phyloP scores from a whole-genome alignment of 805 yeast genomes.

The Pichia cabralensis region DNA sequence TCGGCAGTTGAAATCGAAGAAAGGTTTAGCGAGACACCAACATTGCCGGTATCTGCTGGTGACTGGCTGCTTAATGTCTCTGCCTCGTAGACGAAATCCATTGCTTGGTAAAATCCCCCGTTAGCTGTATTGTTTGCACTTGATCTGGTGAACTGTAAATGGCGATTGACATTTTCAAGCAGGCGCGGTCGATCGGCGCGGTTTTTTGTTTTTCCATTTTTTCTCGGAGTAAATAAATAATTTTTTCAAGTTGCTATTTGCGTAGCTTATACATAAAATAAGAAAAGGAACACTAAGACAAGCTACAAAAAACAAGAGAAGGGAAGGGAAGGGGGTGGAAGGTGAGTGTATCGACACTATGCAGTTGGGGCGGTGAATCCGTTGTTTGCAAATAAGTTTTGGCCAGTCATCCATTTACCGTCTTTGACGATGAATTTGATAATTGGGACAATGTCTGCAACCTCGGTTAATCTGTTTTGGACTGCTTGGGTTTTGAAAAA shows the following conservation, averaged over 20 bases:
- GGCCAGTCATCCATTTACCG: conserved; percentile 66
- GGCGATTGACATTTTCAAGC: too few species aligned
- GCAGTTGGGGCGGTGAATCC: conserved; percentile 50
- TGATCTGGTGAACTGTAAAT: background rate
- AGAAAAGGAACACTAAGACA: too few species aligned
- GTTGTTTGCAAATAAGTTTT: conserved; percentile 53
- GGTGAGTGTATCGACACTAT: background rate
- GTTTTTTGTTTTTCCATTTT: too few species aligned
- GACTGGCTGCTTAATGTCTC: conserved; percentile 8
- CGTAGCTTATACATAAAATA: too few species aligned
- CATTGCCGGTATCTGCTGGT: background rate
- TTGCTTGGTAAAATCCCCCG: too few species aligned
- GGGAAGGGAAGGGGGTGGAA: background rate
- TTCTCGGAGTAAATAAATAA: too few species aligned
- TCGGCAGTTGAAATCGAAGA: conserved; percentile 27
- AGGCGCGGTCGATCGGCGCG: too few species aligned
- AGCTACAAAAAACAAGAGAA: background rate
- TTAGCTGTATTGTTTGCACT: background rate
- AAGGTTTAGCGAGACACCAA: conserved; percentile 29
- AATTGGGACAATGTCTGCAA: conserved; percentile 55
- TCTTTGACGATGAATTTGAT: conserved; percentile 50
- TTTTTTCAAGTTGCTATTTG: too few species aligned
- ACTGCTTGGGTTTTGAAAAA: conserved; percentile 45
- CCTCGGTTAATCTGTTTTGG: conserved; percentile 43
- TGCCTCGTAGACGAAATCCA: conserved; percentile 24